Evolutionary conservation across 352 stramenopile genomes (phyloP), one percentile per base, ranked within the genome.

Genomic region (Phytophthora europaea): DNA sequence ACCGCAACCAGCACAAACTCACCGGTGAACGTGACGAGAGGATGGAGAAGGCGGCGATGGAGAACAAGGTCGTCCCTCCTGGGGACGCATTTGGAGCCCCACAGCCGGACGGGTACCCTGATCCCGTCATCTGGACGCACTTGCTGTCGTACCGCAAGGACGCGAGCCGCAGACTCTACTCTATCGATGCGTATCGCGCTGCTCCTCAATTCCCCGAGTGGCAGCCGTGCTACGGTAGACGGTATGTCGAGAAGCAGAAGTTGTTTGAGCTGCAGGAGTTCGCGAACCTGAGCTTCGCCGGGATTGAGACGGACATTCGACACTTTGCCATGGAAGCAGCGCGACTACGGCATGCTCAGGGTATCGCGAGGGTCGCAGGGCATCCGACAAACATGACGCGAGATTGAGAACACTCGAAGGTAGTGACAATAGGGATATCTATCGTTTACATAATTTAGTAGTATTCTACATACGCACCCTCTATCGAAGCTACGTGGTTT

Each of bases 111-210:
- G 54, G 73, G 62, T 76, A 69, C 26, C 71, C 75, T 18, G 81
- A 89, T 54, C 82, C 79, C 2, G 70, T 79, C 10, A 82, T 93
- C 52, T 90, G 86, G 80, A 92, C 87, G 22, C 85, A 93, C 50
- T 62, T 94, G 51, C 61, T 89, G 67, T 80, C 85, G 59, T 85
- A 91, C 75, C 78, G 83, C 40, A 78, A 78, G 22, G 81, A 67
- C 13, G 74, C 71, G 0, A 72, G 60, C 16, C 68, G 69, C 5
- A 72, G 51, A 31, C 60, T 88, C 47, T 90, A 89, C 68, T 71
- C 62, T 28, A 76, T 92, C 23, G 82, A 90, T 47, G 84, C 87
- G 57, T 92, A 81, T 58, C 68, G 84, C 22, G 81, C 70, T 45
- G 59, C 50, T 6, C 62, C 72, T 12, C 45, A 70, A 20, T 84